Evolutionary conservation across 768 basidiomycete species (phyloP), one percentile per base, ranked within the genome.

Genomic region (Dioszegia hungarica): DNA sequence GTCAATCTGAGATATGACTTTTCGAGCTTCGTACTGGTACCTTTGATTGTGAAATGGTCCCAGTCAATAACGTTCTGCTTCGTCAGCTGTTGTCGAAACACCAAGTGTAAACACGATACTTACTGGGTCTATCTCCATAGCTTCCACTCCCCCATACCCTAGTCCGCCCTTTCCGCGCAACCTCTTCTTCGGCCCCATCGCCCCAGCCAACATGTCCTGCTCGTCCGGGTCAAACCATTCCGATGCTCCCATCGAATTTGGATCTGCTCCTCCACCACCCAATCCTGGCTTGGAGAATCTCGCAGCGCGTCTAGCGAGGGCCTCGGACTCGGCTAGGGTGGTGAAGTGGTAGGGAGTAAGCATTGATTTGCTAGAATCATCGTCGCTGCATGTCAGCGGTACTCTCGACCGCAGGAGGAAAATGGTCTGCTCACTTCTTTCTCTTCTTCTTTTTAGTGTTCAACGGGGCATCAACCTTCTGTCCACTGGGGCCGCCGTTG

Each of bases 1-100:
- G 95, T 99, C 55, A 99, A 78, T 40, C 95, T 85, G 17, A 99
- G 80, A 76, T 97, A 99, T 60, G 93, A 89, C 79, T 98, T 99
- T 81, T 97, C 97, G 24, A 95, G 78, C 64, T 88, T 88, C 67
- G 82, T 81, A 51, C 83, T 91, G 38, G 87, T 93, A 47, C 95
- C 95, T 54, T 94, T 90, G 67, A 99, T 97, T 6, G 93, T 97
- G 76, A 85, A 82, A 57, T 85, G 85, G 79, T 99, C 95, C 95
- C 95, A 99, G 73, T 93, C 86, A 51, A 91, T 86, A 9, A 94
- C 92, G 67, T 93, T 94, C 94, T 98, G 64, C 5, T 34, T 40
- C 11, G 34, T 51, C 37, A 51, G 49, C 36, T 33, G 6, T 11
- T 3, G 3, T 14, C 14, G 17, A 27, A n/a, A 4, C 41, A 20